Conservation (phyloP, 805 yeast species). For the Wickerhamomyces subpelliculosus region DNA sequence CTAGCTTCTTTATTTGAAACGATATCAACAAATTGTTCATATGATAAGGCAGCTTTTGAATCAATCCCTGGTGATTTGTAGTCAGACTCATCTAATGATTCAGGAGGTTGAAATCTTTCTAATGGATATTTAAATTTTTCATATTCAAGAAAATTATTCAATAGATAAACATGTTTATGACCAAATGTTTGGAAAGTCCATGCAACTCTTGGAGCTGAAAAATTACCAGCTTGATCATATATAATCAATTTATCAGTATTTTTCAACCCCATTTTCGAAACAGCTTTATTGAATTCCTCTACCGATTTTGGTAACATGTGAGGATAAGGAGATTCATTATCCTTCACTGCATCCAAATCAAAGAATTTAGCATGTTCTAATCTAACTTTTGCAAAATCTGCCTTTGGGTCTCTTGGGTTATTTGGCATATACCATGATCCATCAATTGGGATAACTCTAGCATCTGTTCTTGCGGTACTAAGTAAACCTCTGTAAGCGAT, state of each 20-base stretch:
- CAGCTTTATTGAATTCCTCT: constrained; percentile 44
- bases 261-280: constrained; percentile 49
- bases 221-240: constrained; percentile 80
- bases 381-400: constrained; percentile 54
- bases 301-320: constrained; percentile 85
- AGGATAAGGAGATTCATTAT: constrained; percentile 59
- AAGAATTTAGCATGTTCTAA: constrained; percentile 64
- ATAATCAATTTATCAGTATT: constrained; percentile 60
- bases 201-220: constrained; percentile 85
- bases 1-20: constrained; percentile 42
- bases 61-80: constrained; percentile 33
- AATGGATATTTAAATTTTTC: constrained; percentile 34
- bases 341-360: constrained; percentile 68
- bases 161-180: constrained; percentile 58
- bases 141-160: constrained; percentile 63
- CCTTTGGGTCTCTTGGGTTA: constrained; percentile 47
- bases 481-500: constrained; percentile 17
- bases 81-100: constrained; percentile 18
- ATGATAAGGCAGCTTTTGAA: constrained; percentile 49
- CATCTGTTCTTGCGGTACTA: constrained; percentile 7
- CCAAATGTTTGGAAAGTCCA: constrained; percentile 85
- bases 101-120: constrained; percentile 24
- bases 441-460: constrained; percentile 58
- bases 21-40: constrained; percentile 56
- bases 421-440: constrained; percentile 93